These are phyloP conservation scores for Saussurea involucrata DNA, from an alignment of 129 eudicot genomes.

Conservation along the genomic window DNA sequence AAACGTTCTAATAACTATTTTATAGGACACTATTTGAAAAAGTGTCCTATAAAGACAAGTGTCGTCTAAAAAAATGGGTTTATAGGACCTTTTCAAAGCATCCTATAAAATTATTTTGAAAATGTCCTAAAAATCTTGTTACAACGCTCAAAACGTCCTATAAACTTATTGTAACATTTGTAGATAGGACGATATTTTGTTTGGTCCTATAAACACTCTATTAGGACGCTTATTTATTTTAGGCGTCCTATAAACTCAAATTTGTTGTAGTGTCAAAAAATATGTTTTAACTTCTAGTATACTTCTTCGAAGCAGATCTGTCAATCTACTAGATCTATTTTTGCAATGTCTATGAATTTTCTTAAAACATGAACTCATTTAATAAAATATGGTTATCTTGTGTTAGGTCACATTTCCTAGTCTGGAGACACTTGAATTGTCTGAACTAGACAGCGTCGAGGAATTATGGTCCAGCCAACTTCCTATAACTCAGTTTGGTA, in stretches of 20 bases:
- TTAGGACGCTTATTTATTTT: too few species aligned
- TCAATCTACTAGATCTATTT: background rate
- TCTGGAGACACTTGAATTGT: constrained; percentile 34
- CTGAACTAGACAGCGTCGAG: constrained; percentile 36
- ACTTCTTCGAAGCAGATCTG: background rate
- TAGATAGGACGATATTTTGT: too few species aligned
- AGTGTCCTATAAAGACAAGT: background rate
- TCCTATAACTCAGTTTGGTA: constrained; percentile 16
- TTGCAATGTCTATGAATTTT: background rate
- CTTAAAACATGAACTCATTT: background rate
- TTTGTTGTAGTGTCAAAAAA: background rate
- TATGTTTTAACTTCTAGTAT: background rate
- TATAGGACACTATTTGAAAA: background rate
- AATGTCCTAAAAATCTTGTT: too few species aligned
- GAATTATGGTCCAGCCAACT: constrained; percentile 27
- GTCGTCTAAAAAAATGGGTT: background rate
- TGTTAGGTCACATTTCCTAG: constrained; percentile 29
- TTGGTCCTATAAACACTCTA: too few species aligned
- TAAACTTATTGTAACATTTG: too few species aligned
- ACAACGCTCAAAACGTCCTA: too few species aligned
- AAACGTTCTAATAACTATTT: too few species aligned
- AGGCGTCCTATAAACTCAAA: background rate
- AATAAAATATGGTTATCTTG: background rate
- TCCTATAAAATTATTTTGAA: background rate
- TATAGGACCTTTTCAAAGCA: background rate